Conservation (phyloP, 2,329 filamentous ascomycete genomes). For the Neopestalotiopsis clavispora region DNA sequence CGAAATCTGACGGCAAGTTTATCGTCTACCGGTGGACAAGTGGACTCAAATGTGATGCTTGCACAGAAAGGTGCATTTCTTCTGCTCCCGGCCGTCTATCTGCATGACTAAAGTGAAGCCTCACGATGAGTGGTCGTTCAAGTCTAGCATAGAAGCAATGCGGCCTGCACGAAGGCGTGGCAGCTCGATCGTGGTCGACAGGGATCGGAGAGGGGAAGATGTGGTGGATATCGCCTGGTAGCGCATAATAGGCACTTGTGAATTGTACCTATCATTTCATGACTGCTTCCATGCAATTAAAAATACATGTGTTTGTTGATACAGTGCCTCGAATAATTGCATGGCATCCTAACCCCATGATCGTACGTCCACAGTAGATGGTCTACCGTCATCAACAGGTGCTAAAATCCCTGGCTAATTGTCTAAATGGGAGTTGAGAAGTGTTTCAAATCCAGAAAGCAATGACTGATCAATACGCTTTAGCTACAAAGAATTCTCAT, state of each 20-base stretch:
- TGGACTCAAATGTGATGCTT: conserved; percentile 11
- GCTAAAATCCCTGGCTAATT: neutral
- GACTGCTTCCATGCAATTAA: too few species aligned
- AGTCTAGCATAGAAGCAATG: conserved; percentile 21
- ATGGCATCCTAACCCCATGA: too few species aligned
- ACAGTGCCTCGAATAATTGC: too few species aligned
- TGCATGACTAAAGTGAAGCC: conserved; percentile 1
- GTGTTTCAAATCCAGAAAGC: neutral
- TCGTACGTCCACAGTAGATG: too few species aligned
- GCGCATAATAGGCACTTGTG: neutral
- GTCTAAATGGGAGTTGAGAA: neutral
- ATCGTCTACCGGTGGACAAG: neutral
- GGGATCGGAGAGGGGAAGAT: conserved; percentile 20
- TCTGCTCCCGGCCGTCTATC: conserved; percentile 10
- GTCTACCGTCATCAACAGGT: too few species aligned
- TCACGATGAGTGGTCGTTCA: conserved; percentile 16
- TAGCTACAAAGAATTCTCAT: neutral
- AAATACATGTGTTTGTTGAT: too few species aligned
- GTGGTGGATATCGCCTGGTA: conserved; percentile 13
- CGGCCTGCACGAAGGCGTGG: conserved; percentile 54
- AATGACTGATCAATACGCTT: neutral
- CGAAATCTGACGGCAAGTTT: neutral
- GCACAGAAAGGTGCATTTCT: neutral
- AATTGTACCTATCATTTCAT: too few species aligned
- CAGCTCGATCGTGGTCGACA: conserved; percentile 22